Conservation (phyloP, 2,329 filamentous ascomycete species). For the Triangularia setosa region DNA sequence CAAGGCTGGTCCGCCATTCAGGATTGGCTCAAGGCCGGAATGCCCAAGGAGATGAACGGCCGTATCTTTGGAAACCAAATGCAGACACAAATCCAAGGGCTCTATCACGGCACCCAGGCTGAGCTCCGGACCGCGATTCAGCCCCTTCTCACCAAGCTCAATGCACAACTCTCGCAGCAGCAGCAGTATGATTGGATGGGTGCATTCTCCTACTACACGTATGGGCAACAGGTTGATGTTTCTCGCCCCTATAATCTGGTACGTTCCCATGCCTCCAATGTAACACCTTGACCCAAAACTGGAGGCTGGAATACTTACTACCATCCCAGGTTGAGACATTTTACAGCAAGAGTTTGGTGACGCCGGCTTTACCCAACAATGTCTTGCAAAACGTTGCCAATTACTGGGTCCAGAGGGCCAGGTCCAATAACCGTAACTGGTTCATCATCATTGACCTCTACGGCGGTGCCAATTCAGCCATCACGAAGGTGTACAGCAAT, state of each 20-base stretch:
- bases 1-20: slow-evolving; percentile 27
- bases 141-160: slow-evolving; percentile 25
- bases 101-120: slow-evolving; percentile 27
- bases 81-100: slow-evolving; percentile 28
- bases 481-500: slow-evolving; percentile 28
- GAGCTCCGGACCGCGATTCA: slow-evolving; percentile 22
- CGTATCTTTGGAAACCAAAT: slow-evolving; percentile 27
- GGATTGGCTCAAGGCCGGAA: slow-evolving; percentile 24
- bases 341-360: slow-evolving; percentile 30
- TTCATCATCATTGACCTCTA: slow-evolving; percentile 35
- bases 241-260: slow-evolving; percentile 26
- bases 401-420: slow-evolving; percentile 29
- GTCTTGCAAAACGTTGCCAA: slow-evolving; percentile 26
- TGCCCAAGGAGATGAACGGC: slow-evolving; percentile 30
- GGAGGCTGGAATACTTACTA: no score
- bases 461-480: slow-evolving; percentile 36
- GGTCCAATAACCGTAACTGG: slow-evolving; percentile 28
- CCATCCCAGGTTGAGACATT: slow-evolving; percentile 28
- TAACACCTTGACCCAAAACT: background rate
- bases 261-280: background rate
- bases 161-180: slow-evolving; percentile 22
- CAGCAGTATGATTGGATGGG: slow-evolving; percentile 28
- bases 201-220: slow-evolving; percentile 31
- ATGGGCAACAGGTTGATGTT: slow-evolving; percentile 29
- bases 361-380: slow-evolving; percentile 24